These are phyloP conservation scores for Mucor ambiguus DNA, from an alignment of 371 early-diverging fungal genomes.

Conservation along the genomic window DNA sequence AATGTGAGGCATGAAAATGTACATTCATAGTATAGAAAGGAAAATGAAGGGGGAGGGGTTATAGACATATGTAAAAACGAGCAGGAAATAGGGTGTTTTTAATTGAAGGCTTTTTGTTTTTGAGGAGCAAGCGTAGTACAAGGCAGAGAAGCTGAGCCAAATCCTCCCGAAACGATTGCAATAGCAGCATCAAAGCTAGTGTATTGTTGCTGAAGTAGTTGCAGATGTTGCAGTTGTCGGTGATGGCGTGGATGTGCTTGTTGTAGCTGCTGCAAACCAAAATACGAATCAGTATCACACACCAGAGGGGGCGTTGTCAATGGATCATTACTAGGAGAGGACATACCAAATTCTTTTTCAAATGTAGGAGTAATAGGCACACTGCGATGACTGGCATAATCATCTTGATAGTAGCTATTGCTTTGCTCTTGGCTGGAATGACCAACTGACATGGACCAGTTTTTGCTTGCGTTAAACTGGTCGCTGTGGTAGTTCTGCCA, in stretches of 20 bases:
- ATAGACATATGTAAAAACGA: neutral
- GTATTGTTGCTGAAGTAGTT: neutral
- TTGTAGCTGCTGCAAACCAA: neutral
- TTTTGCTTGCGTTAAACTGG: neutral
- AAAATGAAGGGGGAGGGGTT: neutral
- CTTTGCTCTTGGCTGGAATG: neutral
- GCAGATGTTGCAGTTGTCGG: neutral
- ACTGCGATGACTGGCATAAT: neutral
- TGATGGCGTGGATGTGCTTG: neutral
- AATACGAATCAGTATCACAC: conserved; percentile 3
- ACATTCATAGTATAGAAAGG: neutral
- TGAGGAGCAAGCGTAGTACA: neutral
- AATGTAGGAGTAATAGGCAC: neutral
- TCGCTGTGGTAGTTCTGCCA: neutral
- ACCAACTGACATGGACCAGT: neutral
- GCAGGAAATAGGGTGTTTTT: neutral
- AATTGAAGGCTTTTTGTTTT: neutral
- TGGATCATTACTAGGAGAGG: neutral
- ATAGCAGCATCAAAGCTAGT: neutral
- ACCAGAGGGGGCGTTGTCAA: neutral
- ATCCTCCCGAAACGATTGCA: neutral
- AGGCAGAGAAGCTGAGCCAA: neutral
- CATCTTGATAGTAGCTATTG: neutral
- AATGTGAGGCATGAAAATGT: neutral
- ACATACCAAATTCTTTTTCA: conserved; percentile 4